phyloP scores from a whole-genome alignment of 2,329 filamentous ascomycete genomes.

The Colletotrichum chrysophilum region DNA sequence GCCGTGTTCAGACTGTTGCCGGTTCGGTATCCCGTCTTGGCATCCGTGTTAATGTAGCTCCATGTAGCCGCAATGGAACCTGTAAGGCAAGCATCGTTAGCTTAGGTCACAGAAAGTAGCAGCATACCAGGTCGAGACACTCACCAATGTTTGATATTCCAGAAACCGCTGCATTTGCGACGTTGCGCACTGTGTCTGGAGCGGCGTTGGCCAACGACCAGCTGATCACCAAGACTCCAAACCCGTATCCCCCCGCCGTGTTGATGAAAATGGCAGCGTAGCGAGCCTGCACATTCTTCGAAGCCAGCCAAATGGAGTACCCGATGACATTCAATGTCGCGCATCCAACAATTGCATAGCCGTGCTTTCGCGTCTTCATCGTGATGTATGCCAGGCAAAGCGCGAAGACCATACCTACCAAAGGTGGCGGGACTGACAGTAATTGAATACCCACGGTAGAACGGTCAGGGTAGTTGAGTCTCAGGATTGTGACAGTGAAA shows the following conservation, averaged over 20 bases:
- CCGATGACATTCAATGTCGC: conserved; percentile 27
- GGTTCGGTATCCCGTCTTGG: conserved; percentile 28
- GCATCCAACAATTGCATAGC: conserved; percentile 27
- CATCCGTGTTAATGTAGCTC: conserved; percentile 33
- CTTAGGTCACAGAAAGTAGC: neutral
- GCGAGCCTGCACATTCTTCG: conserved; percentile 26
- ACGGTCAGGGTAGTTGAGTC: conserved; percentile 30
- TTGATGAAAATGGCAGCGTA: conserved; percentile 33
- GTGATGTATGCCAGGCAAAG: conserved; percentile 29
- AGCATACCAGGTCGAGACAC: neutral
- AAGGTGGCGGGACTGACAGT: conserved; percentile 27
- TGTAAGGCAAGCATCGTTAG: neutral
- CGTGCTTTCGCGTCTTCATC: conserved; percentile 30
- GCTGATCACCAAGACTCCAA: conserved; percentile 27
- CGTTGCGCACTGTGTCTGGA: conserved; percentile 30
- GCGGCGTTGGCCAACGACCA: conserved; percentile 32
- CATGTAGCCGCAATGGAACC: conserved; percentile 32
- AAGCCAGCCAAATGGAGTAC: conserved; percentile 31
- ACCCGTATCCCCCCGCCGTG: conserved; percentile 29
- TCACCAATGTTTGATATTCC: conserved; percentile 30
- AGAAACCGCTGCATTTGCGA: conserved; percentile 30
- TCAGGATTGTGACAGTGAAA: conserved; percentile 69
- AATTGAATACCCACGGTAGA: conserved; percentile 29
- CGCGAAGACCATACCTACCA: conserved; percentile 28
- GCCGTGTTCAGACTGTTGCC: conserved; percentile 30